Base-by-base conservation (phyloP, 148 eudicot species). In the Camellia lanceoleosa region DNA sequence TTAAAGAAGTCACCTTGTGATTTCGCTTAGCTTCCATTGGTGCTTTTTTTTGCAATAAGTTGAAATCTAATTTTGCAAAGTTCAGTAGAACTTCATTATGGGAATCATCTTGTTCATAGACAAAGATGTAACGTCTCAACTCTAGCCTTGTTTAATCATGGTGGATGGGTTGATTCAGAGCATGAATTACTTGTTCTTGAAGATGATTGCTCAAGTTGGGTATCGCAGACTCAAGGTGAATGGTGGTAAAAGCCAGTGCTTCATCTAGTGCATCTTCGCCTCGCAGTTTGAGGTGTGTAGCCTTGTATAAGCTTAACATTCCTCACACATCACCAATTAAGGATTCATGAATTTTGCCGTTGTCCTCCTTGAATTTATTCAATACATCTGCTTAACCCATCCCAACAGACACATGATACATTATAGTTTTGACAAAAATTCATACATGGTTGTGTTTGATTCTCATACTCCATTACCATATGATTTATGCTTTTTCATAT, bases 1-100 rank as follows among this genome's bases (percentile, higher is more conserved):
- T n/a, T 11, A 11, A 58, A 60, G 7, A 11, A 38, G 5, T 60
- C 82, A 89, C 89, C 82, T 85, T 30, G 64, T 71, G 7, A 86
- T 54, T 5, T 84, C 86, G 54, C 80, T 73, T 1, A 89, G 75
- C 72, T 91, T 90, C 67, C 67, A 74, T 14, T 83, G 84, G 79
- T 91, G 89, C 64, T 85, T 10, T n/a, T 64, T n/a, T 59, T 91
- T 30, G 92, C 11, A 89, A 66, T 23, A 82, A 59, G 72, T 87
- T 86, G 71, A 91, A 91, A 82, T 91, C 92, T 0, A 87, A 42
- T 76, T 87, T 87, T 1, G 90, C 90, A 5, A 91, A 82, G 13
- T 59, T 79, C 38, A 30, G 38, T 30, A 30, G 38, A 30, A 30
- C 38, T 30, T 30, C 38, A 30, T 30, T 30, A 30, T 79, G 85